Evolutionary conservation across 305 asterid species (phyloP), one percentile per base, ranked within the genome.

Genomic region (Fraxinus xanthoxyloides): DNA sequence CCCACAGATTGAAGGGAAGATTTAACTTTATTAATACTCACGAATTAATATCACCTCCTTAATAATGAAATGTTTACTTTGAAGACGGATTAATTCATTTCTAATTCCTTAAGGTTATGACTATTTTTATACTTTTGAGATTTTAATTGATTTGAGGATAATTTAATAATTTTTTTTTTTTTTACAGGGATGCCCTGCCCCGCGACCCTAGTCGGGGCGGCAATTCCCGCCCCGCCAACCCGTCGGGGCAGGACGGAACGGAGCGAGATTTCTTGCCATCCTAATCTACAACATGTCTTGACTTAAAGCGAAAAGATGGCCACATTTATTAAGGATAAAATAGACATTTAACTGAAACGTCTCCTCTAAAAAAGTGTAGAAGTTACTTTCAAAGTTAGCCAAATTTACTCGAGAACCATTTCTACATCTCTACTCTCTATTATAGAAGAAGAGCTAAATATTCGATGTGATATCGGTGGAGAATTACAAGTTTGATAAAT

Each of bases 401-500:
- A 1, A n/a, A n/a, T n/a, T n/a, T 67, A 26, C 79, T 87, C n/a
- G n/a, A n/a, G n/a, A n/a, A n/a, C n/a, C n/a, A n/a, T n/a, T n/a
- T n/a, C n/a, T n/a, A n/a, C n/a, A n/a, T n/a, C n/a, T n/a, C n/a
- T n/a, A n/a, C n/a, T n/a, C n/a, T n/a, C n/a, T n/a, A n/a, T n/a
- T n/a, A n/a, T n/a, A n/a, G n/a, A n/a, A n/a, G n/a, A n/a, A n/a
- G n/a, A n/a, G n/a, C n/a, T n/a, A n/a, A n/a, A n/a, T n/a, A n/a
- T n/a, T 82, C 56, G 48, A 54, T 0, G 70, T 24, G 0, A 38
- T n/a, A 77, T 81, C 70, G 81, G 79, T 35, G 84, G 82, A 90
- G 92, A 83, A 87, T 90, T 86, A 85, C 77, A 82, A 90, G 87
- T 72, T 65, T 87, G 89, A 81, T 85, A 84, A 82, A 85, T 77